These are phyloP conservation scores for Aureobasidium melanogenum DNA, from an alignment of 2,329 filamentous ascomycete species.

Conservation along the genomic window DNA sequence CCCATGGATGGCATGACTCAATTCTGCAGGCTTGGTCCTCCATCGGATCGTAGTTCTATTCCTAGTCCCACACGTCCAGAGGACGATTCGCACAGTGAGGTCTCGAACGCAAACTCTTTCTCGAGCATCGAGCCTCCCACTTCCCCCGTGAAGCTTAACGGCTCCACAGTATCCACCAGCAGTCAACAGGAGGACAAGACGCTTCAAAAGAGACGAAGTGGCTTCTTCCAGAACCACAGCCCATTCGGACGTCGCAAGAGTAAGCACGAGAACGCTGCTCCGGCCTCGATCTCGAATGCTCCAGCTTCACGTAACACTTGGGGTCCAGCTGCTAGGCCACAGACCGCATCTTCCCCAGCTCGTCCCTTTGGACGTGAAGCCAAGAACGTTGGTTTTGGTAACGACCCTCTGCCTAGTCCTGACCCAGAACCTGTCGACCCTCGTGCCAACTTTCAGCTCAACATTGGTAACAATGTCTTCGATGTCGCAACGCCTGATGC, in stretches of 20 bases:
- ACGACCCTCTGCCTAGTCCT: constrained; percentile 37
- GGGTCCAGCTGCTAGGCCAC: constrained; percentile 25
- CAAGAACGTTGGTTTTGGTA: constrained; percentile 21
- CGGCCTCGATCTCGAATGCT: constrained; percentile 27
- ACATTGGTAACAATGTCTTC: constrained; percentile 93
- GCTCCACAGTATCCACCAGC: constrained; percentile 29
- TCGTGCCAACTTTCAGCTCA: constrained; percentile 83
- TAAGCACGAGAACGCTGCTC: constrained; percentile 62
- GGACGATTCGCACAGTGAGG: constrained; percentile 76
- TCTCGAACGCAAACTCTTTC: constrained; percentile 80
- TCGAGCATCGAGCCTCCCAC: constrained; percentile 76
- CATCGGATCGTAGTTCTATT: constrained; percentile 60
- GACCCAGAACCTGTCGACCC: constrained; percentile 87
- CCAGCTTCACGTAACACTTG: constrained; percentile 44
- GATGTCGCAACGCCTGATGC: constrained; percentile 72
- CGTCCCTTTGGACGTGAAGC: constrained; percentile 16
- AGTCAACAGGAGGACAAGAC: constrained; percentile 49
- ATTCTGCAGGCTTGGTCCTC: constrained; percentile 72
- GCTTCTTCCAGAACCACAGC: constrained; percentile 87
- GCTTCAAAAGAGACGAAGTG: constrained; percentile 62
- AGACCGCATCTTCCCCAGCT: constrained; percentile 8
- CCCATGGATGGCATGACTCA: constrained; percentile 96
- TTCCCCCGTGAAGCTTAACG: constrained; percentile 60
- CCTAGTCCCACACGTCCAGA: constrained; percentile 64
- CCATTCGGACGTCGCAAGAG: constrained; percentile 84